Conservation (phyloP, 495 filamentous ascomycete genomes). For the Penicillium flavigenum region DNA sequence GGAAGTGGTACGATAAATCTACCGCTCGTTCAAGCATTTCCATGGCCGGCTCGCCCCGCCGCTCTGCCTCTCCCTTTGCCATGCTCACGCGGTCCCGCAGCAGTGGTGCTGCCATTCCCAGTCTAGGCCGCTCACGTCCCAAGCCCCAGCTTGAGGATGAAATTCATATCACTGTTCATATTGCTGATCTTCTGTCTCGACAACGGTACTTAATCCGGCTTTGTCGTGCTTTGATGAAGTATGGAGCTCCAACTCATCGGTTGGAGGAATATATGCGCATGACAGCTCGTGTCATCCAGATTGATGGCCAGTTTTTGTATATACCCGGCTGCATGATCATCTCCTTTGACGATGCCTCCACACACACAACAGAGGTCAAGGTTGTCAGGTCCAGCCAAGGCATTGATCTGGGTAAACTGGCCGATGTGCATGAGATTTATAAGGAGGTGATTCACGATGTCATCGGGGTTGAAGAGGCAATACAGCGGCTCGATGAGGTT, state of each 20-base stretch:
- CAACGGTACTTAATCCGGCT: constrained; percentile 83
- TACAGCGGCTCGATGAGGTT: constrained; percentile 63
- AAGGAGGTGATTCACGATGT: constrained; percentile 91
- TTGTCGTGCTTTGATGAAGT: constrained; percentile 83
- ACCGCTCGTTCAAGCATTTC: constrained; percentile 50
- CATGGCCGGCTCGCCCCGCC: constrained; percentile 48
- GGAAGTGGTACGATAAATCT: constrained; percentile 67
- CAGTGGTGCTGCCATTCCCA: constrained; percentile 36
- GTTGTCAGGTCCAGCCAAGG: constrained; percentile 75
- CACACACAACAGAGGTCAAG: constrained; percentile 91
- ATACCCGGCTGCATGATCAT: constrained; percentile 95
- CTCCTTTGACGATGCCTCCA: constrained; percentile 84
- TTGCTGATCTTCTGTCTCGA: constrained; percentile 77
- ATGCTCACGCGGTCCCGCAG: constrained; percentile 49
- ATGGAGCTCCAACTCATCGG: constrained; percentile 75
- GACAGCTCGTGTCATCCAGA: constrained; percentile 83
- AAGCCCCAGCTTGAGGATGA: constrained; percentile 58
- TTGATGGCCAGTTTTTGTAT: constrained; percentile 89
- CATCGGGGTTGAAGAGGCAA: constrained; percentile 83
- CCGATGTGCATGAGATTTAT: constrained; percentile 85
- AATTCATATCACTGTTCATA: constrained; percentile 81
- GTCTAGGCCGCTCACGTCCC: constrained; percentile 40
- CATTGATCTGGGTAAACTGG: constrained; percentile 79
- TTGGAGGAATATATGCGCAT: constrained; percentile 87
- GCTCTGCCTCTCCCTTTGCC: constrained; percentile 36